phyloP scores from a whole-genome alignment of 495 filamentous ascomycete genomes.

The Immersiella caudata region DNA sequence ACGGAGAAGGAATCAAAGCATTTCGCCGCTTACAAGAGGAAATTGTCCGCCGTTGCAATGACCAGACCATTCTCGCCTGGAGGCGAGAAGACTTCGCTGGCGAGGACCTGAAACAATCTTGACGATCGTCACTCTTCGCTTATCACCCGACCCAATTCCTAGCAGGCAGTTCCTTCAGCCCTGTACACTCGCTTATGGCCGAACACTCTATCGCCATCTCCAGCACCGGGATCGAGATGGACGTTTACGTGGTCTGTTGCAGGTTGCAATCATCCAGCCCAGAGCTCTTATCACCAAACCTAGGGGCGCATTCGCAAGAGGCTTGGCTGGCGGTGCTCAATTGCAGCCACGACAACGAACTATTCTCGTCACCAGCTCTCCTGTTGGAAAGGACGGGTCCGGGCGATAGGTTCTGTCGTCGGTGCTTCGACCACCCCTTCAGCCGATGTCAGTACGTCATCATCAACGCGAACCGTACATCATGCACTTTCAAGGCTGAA shows the following conservation, averaged over 20 bases:
- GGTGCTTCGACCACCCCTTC: background rate
- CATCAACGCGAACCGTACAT: background rate
- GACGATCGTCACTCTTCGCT: background rate
- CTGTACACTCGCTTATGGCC: background rate
- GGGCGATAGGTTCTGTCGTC: background rate
- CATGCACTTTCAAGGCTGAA: no score
- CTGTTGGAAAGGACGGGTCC: background rate
- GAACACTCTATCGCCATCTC: background rate
- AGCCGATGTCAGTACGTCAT: background rate
- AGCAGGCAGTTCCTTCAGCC: background rate
- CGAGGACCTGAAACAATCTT: no score
- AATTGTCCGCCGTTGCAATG: conserved; percentile 13
- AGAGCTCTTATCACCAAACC: background rate
- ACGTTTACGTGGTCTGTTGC: background rate
- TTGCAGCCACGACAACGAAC: background rate
- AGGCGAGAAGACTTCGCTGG: background rate
- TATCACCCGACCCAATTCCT: background rate
- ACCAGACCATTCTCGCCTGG: background rate
- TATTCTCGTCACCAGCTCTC: background rate
- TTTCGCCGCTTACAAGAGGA: conserved; percentile 30
- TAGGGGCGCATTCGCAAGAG: background rate
- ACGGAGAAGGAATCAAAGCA: conserved; percentile 27
- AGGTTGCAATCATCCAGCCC: background rate
- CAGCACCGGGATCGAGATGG: background rate
- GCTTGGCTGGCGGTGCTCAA: background rate